These are phyloP conservation scores for Fusarium newnesense DNA, from an alignment of 2,329 filamentous ascomycete genomes.

Conservation along the genomic window DNA sequence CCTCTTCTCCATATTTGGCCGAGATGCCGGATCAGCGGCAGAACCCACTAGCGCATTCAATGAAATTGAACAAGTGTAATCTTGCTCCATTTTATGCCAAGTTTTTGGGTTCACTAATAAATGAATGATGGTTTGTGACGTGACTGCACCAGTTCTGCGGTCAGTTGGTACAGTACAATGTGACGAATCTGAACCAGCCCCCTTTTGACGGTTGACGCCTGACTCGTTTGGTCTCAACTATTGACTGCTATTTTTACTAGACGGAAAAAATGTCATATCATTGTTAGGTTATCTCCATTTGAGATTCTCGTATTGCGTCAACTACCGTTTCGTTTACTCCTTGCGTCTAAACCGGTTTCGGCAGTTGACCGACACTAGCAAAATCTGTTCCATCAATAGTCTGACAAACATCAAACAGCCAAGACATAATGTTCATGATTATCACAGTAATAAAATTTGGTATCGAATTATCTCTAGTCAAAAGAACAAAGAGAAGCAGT, in stretches of 20 bases:
- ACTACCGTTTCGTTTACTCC: background rate
- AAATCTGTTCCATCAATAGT: background rate
- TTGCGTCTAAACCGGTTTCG: conserved; percentile 2
- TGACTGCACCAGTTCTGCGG: background rate
- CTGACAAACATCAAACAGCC: background rate
- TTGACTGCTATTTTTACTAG: background rate
- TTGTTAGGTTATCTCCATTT: background rate
- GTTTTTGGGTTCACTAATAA: background rate
- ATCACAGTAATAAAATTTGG: background rate
- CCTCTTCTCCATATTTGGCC: background rate
- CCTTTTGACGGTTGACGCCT: background rate
- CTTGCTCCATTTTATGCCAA: background rate
- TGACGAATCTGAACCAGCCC: background rate
- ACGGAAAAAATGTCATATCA: background rate
- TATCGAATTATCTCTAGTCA: background rate
- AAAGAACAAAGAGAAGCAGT: background rate
- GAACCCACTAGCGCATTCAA: background rate
- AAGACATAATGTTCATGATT: background rate
- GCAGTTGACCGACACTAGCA: background rate
- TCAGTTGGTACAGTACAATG: background rate
- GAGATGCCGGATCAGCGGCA: conserved; percentile 13
- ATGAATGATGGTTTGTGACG: background rate
- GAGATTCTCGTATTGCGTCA: background rate
- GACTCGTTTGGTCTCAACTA: background rate
- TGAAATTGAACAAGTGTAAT: background rate